phyloP scores from a whole-genome alignment of 768 basidiomycete genomes.

The Hericium erinaceus region DNA sequence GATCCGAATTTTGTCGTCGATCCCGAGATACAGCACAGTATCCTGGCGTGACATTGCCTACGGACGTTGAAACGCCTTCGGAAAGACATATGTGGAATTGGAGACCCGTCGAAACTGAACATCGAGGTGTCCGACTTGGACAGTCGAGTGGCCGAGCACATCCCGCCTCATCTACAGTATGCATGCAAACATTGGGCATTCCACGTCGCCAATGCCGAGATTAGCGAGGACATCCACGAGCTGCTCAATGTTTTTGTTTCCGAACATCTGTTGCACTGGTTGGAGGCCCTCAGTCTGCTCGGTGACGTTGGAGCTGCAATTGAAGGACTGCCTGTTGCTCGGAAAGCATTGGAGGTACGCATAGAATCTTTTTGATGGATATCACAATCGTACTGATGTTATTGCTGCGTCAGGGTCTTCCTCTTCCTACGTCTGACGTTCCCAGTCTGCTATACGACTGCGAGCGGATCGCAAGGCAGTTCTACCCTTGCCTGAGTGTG shows the following conservation, averaged over 20 bases:
- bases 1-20: not conserved
- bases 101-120: not conserved
- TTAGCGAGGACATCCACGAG: not conserved
- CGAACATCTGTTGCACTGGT: not conserved
- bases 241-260: not conserved
- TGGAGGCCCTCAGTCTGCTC: not conserved
- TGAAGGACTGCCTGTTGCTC: not conserved
- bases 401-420: not conserved
- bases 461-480: not conserved
- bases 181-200: not conserved
- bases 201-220: not conserved
- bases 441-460: not conserved
- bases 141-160: not conserved
- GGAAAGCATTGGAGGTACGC: not conserved
- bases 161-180: not conserved
- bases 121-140: not conserved
- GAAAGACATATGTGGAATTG: not conserved
- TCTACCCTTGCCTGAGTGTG: not conserved
- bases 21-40: not conserved
- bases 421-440: not conserved
- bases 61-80: not conserved
- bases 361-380: too few relatives aligned
- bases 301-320: not conserved
- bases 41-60: not conserved
- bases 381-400: too few relatives aligned